Evolutionary conservation across 306 rosid species (phyloP).

Genomic region (Urtica urens): DNA sequence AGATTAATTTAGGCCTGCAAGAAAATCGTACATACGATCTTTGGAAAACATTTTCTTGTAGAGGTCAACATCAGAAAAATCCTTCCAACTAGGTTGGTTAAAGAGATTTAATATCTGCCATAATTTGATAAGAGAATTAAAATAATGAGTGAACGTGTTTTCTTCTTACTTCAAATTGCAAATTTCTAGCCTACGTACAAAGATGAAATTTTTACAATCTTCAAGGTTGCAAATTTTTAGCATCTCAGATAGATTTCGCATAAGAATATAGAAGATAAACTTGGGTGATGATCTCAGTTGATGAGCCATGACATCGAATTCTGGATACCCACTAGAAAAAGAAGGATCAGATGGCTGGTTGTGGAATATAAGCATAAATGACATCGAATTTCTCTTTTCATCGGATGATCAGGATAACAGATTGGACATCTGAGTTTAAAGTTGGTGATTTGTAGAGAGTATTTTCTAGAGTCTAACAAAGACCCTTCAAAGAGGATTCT

Average conservation of each 20-base stretch:
- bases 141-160: not conserved
- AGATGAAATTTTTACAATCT: not conserved
- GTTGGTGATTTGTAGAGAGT: too few relatives aligned
- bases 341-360: not conserved
- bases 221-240: not conserved
- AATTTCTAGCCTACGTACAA: not conserved
- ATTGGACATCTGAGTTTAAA: too few relatives aligned
- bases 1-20: too few relatives aligned
- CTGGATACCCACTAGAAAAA: not conserved
- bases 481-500: too few relatives aligned
- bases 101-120: not conserved
- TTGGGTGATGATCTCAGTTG: not conserved
- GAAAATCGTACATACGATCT: not conserved
- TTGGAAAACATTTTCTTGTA: not conserved
- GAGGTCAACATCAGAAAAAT: not conserved
- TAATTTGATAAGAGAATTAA: not conserved
- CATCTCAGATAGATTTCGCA: not conserved
- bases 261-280: not conserved
- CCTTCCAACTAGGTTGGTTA: not conserved
- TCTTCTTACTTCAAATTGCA: not conserved
- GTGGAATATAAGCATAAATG: not conserved
- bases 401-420: not conserved
- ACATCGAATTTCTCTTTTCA: not conserved
- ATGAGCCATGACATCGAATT: not conserved
- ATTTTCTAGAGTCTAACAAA: too few relatives aligned